Base-by-base conservation (phyloP, 2,329 filamentous ascomycete species). In the Mycogone perniciosa region DNA sequence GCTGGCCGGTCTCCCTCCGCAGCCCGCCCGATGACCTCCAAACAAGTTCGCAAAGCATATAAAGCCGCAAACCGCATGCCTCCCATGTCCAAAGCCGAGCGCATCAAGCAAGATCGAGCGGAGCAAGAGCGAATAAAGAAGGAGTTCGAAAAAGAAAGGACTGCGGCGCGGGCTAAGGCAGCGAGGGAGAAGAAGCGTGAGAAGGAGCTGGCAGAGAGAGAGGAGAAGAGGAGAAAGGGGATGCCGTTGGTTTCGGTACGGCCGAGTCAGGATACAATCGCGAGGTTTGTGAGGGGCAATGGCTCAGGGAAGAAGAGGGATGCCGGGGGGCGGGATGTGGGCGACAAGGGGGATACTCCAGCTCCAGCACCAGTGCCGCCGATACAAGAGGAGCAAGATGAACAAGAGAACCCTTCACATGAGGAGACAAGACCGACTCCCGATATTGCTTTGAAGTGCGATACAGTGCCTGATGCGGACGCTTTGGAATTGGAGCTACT, bases 261-360 rank as follows among this genome's bases (percentile, higher is more conserved):
- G 34, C 75, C 80, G 0, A 82, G 80, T 33, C 81, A 84, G 60
- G 75, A 75, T 39, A 79, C 75, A 0, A 80, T 84, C 54, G 69
- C 77, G 13, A 61, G 71, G 34, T 84, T 84, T 51, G 64, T 79
- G 6, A 65, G 68, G 34, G 65, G 68, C 0, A 64, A 67, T n/a
- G 64, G 62, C 1, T 56, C 57, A 3, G 51, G 52, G 1, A 67
- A 57, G 48, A 69, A 68, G 57, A 64, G 64, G 37, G 62, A 64
- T 31, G 48, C 39, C 3, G 53, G 48, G 5, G 65, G 63, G 3
- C 11, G 31, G 10, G 31, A 41, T 4, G 34, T 48, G 20, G 31
- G 13, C n/a, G 48, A 52, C 20, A 50, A 60, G 6, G 27, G 50
- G 2, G 44, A 50, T 0, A 31, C 48, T 35, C 46, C 46, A 11